Percentiles rank a stretch among this genome's conserved stretches.
These are phyloP conservation scores for Stenocarpella maydis DNA, from an alignment of 2,329 filamentous ascomycete genomes.

Conservation along the genomic window DNA sequence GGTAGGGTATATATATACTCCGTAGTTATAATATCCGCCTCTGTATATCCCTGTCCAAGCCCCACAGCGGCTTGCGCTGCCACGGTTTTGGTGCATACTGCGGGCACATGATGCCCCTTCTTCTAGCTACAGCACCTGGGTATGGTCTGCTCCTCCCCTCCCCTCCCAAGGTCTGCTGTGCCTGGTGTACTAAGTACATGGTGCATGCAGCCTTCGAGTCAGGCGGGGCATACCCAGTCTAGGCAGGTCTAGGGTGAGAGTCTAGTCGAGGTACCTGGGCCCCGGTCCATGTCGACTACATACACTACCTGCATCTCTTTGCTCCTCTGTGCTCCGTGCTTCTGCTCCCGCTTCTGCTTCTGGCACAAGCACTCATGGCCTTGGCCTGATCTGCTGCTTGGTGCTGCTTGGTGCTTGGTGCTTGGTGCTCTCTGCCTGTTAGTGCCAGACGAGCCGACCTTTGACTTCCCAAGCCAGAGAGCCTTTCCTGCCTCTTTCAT, in stretches of 20 bases:
- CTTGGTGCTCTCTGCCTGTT: background rate
- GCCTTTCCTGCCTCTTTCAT: conserved; percentile 1
- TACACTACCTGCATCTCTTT: background rate
- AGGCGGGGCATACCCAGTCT: conserved; percentile 6
- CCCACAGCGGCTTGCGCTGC: too few relatives aligned
- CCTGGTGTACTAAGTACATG: too few relatives aligned
- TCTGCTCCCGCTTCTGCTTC: conserved; percentile 19
- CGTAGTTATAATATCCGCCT: too few relatives aligned
- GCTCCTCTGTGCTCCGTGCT: too few relatives aligned
- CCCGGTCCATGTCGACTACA: conserved; percentile 14
- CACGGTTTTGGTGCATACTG: too few relatives aligned
- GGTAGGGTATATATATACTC: too few relatives aligned
- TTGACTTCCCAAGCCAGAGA: conserved; percentile 6
- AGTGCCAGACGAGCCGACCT: conserved; percentile 4
- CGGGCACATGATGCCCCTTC: too few relatives aligned
- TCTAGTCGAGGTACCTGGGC: background rate
- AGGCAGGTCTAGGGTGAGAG: background rate
- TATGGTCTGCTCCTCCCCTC: background rate
- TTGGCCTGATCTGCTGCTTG: conserved; percentile 6
- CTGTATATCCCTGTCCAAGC: too few relatives aligned
- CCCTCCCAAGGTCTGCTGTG: conserved; percentile 15
- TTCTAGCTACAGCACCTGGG: too few relatives aligned
- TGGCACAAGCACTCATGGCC: conserved; percentile 17
- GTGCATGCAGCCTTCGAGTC: conserved; percentile 25
- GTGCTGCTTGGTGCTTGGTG: background rate